Evolutionary conservation across 202 grass and related monocot genomes (phyloP).

Genomic region (Setaria italica): DNA sequence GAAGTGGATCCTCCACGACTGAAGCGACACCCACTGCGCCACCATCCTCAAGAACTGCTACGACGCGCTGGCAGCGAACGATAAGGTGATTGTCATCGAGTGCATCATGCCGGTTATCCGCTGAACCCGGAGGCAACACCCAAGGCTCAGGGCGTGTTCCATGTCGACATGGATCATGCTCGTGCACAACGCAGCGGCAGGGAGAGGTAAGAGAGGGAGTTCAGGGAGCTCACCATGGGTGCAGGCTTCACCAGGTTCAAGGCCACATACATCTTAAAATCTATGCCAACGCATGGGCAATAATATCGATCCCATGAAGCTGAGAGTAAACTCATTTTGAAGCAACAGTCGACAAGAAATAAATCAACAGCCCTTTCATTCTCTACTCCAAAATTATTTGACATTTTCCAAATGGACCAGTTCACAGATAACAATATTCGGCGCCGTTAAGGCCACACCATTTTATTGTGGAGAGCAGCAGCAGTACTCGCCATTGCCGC

Average conservation of each 20-base stretch:
- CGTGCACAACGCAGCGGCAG: slow-evolving; percentile 70
- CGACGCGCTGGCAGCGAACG: too few species aligned
- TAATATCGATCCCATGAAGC: too few species aligned
- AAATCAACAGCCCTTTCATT: too few species aligned
- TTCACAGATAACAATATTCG: too few species aligned
- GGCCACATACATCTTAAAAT: slow-evolving; percentile 24
- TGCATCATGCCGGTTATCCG: slow-evolving; percentile 56
- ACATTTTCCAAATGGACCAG: too few species aligned
- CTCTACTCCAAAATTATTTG: too few species aligned
- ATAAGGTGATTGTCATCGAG: slow-evolving; percentile 63
- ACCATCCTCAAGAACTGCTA: slow-evolving; percentile 54
- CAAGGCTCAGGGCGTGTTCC: slow-evolving; percentile 54
- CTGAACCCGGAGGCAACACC: slow-evolving; percentile 34
- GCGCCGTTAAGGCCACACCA: too few species aligned
- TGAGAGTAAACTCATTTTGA: too few species aligned
- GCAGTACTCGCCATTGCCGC: background rate
- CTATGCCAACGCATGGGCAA: slow-evolving; percentile 56
- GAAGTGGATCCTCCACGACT: slow-evolving; percentile 71
- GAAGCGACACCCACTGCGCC: slow-evolving; percentile 47
- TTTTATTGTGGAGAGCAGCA: too few species aligned
- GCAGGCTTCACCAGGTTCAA: slow-evolving; percentile 63
- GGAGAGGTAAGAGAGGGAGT: slow-evolving; percentile 79
- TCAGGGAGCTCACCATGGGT: slow-evolving; percentile 51
- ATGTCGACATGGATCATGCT: slow-evolving; percentile 80
- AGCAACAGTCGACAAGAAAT: too few species aligned